Conservation (phyloP, 2,329 filamentous ascomycete genomes). For the Cryphonectria radicalis region DNA sequence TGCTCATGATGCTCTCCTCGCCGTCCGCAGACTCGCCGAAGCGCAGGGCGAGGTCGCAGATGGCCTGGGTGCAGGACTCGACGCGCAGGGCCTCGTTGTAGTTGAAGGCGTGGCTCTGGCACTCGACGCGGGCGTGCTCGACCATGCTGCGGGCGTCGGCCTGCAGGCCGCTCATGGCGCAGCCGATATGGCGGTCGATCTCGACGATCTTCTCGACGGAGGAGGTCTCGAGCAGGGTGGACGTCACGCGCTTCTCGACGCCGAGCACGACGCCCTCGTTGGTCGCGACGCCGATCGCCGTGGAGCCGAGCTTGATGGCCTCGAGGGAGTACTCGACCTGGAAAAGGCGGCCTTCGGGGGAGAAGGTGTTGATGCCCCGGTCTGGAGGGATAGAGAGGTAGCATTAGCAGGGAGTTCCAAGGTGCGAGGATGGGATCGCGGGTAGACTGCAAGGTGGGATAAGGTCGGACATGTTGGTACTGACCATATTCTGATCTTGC, state of each 20-base stretch:
- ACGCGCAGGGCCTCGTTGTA: conserved; percentile 94
- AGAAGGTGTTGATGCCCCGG: conserved; percentile 99
- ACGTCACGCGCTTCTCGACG: conserved; percentile 98
- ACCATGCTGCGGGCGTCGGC: conserved; percentile 97
- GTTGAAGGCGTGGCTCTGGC: conserved; percentile 96
- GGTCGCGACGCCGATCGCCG: conserved; percentile 96
- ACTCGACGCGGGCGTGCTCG: conserved; percentile 97
- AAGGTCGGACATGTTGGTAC: conserved; percentile 38
- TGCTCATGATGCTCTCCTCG: conserved; percentile 97
- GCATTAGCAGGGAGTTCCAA: conserved; percentile 40
- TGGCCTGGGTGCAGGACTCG: conserved; percentile 98
- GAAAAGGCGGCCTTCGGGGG: conserved; percentile 98
- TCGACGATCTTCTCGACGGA: conserved; percentile 99
- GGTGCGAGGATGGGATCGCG: conserved; percentile 31
- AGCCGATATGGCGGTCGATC: conserved; percentile 98
- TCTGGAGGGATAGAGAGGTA: conserved; percentile 57
- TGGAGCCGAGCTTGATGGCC: conserved; percentile 98
- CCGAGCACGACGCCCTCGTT: conserved; percentile 94
- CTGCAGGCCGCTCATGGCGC: conserved; percentile 97
- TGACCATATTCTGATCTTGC: conserved; percentile 99
- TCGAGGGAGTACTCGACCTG: conserved; percentile 99
- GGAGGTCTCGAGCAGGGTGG: conserved; percentile 93
- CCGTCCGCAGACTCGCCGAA: conserved; percentile 98
- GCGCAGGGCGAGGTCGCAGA: conserved; percentile 93
- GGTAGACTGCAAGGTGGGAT: conserved; percentile 25